Conservation (phyloP, 495 filamentous ascomycete species). For the Trichoderma gamsii region DNA sequence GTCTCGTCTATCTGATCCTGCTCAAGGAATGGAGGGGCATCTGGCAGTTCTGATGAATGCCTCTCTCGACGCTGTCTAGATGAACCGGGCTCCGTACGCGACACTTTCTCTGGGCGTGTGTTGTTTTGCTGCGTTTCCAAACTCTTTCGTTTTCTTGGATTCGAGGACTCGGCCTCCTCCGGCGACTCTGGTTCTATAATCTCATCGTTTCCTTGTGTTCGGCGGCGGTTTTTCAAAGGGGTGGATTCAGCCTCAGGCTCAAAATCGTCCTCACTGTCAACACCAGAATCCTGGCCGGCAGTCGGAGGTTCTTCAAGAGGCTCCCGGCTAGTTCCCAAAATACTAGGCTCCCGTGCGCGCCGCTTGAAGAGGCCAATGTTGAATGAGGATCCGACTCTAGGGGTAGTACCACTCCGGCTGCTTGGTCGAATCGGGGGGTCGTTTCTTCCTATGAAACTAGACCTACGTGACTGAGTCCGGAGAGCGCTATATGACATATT, state of each 20-base stretch:
- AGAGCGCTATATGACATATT: conserved; percentile 35
- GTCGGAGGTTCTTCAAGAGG: conserved; percentile 27
- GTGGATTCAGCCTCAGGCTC: conserved; percentile 43
- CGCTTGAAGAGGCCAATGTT: conserved; percentile 43
- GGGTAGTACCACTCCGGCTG: conserved; percentile 41
- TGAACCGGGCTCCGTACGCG: conserved; percentile 12
- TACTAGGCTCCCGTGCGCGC: conserved; percentile 42
- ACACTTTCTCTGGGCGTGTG: conserved; percentile 21
- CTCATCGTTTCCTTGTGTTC: conserved; percentile 22
- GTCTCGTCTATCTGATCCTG: neutral
- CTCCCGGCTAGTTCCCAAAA: conserved; percentile 39
- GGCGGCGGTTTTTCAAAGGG: conserved; percentile 34
- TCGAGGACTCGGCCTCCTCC: conserved; percentile 23
- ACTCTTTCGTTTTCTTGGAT: conserved; percentile 43
- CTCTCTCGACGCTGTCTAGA: neutral
- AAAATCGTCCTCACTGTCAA: conserved; percentile 32
- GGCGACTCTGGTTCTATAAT: conserved; percentile 14
- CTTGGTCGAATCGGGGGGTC: conserved; percentile 43
- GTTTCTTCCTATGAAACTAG: conserved; percentile 40
- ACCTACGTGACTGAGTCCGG: conserved; percentile 34
- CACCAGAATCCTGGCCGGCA: conserved; percentile 20
- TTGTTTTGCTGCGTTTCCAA: conserved; percentile 33
- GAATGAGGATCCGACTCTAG: conserved; percentile 38
- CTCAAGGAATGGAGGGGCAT: conserved; percentile 19
- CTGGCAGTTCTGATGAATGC: neutral